Conservation (phyloP, 169 alveolate genomes). For the Eimeria maxima region DNA sequence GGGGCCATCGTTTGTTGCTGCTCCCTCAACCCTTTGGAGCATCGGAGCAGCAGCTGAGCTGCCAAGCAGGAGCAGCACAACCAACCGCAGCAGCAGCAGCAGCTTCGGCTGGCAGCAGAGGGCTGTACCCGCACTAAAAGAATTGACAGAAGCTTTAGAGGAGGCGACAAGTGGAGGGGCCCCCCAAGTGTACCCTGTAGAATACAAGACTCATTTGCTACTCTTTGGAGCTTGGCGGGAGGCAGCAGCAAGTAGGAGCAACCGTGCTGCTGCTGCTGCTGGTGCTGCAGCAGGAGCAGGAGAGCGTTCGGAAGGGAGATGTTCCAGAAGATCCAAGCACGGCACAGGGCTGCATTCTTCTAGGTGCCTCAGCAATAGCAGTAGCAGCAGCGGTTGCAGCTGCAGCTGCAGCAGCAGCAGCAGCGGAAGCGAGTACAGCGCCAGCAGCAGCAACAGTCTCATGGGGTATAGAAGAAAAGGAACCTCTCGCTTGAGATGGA, state of each 20-base stretch:
- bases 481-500: neutral
- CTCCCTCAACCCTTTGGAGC: neutral
- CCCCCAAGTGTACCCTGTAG: neutral
- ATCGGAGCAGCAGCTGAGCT: neutral
- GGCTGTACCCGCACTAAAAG: neutral
- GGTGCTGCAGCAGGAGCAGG: constrained; percentile 52
- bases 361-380: constrained; percentile 52
- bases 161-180: constrained; percentile 63
- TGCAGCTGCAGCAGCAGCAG: constrained; percentile 46
- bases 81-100: constrained; percentile 52
- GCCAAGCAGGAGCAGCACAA: neutral
- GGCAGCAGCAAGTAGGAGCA: neutral
- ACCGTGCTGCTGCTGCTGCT: neutral
- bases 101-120: neutral
- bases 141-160: neutral
- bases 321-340: neutral
- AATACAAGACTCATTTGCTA: constrained; percentile 40
- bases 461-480: constrained; percentile 19
- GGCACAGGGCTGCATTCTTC: constrained; percentile 1
- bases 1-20: constrained; percentile 19
- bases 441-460: constrained; percentile 40
- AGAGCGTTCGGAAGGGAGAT: neutral
- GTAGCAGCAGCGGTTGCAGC: neutral
- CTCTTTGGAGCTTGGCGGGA: constrained; percentile 70
- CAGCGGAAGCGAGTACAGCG: constrained; percentile 19